A percentile compares a stretch with the other conserved stretches of the same genome.
Evolutionary conservation across 1,284 basidiomycete genomes (phyloP).

Genomic region (Sphagnurus paluster): DNA sequence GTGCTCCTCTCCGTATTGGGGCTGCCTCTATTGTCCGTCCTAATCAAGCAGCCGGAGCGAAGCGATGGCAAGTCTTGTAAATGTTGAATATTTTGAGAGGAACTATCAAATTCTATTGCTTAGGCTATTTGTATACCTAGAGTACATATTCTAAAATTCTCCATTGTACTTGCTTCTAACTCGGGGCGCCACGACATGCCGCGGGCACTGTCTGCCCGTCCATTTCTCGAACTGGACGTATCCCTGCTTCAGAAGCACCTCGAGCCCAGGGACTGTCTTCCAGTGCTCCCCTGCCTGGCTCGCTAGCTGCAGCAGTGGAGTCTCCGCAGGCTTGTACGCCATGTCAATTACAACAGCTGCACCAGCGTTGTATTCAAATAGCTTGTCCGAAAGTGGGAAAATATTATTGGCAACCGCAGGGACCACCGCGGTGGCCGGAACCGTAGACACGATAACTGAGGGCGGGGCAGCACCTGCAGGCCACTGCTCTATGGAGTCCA

Average conservation of each 20-base stretch:
- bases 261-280: constrained; percentile 75
- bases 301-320: constrained; percentile 64
- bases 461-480: constrained; percentile 50
- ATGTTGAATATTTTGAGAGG: background rate
- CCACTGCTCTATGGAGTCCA: constrained; percentile 58
- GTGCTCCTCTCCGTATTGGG: no score
- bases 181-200: constrained; percentile 39
- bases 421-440: constrained; percentile 75
- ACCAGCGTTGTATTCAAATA: constrained; percentile 49
- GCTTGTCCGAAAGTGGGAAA: constrained; percentile 55
- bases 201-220: constrained; percentile 69
- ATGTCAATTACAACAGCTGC: constrained; percentile 82
- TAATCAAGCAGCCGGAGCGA: no score
- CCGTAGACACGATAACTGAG: constrained; percentile 80
- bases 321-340: constrained; percentile 86
- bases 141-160: background rate
- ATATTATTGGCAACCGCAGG: constrained; percentile 34
- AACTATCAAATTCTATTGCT: constrained; percentile 1
- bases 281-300: constrained; percentile 55
- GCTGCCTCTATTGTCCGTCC: no score
- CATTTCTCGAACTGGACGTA: constrained; percentile 83
- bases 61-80: no score
- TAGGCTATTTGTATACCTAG: background rate
- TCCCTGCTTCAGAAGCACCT: constrained; percentile 86
- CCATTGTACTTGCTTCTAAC: constrained; percentile 50